Evolutionary conservation across 371 early-diverging fungal species (phyloP).

Genomic region (Batrachochytrium dendrobatidis): DNA sequence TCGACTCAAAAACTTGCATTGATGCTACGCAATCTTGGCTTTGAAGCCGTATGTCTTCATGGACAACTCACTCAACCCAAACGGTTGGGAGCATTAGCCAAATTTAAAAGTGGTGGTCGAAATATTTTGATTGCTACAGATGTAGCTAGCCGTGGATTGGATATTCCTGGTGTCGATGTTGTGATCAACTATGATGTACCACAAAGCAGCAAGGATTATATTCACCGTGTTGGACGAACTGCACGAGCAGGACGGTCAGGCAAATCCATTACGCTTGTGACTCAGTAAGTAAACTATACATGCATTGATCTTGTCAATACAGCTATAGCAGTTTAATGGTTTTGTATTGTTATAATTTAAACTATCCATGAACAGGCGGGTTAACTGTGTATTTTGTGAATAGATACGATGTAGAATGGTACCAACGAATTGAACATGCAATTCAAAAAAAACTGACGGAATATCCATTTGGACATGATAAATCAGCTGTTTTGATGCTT

Average conservation of each 20-base stretch:
- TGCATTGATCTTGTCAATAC: too few relatives aligned
- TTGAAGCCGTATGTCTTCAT: slow-evolving; percentile 88
- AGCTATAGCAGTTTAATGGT: too few relatives aligned
- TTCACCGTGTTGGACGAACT: slow-evolving; percentile 96
- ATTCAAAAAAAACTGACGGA: slow-evolving; percentile 75
- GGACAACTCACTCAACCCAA: slow-evolving; percentile 90
- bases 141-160: slow-evolving; percentile 81
- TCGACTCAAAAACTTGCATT: slow-evolving; percentile 77
- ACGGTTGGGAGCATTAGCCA: slow-evolving; percentile 81
- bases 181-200: slow-evolving; percentile 98
- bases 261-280: slow-evolving; percentile 90
- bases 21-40: slow-evolving; percentile 82
- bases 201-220: slow-evolving; percentile 87
- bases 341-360: too few relatives aligned
- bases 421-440: slow-evolving; percentile 88
- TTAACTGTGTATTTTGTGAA: not conserved
- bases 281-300: slow-evolving; percentile 71
- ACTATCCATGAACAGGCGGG: not conserved
- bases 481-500: slow-evolving; percentile 78
- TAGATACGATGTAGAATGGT: slow-evolving; percentile 80
- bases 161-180: slow-evolving; percentile 92
- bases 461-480: slow-evolving; percentile 59
- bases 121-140: slow-evolving; percentile 95
- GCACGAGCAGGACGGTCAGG: slow-evolving; percentile 94
- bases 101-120: slow-evolving; percentile 82